A percentile compares a stretch with the other conserved stretches of the same genome.
Evolutionary conservation across 495 filamentous ascomycete genomes (phyloP).

Genomic region (Podospora pseudoanserina): DNA sequence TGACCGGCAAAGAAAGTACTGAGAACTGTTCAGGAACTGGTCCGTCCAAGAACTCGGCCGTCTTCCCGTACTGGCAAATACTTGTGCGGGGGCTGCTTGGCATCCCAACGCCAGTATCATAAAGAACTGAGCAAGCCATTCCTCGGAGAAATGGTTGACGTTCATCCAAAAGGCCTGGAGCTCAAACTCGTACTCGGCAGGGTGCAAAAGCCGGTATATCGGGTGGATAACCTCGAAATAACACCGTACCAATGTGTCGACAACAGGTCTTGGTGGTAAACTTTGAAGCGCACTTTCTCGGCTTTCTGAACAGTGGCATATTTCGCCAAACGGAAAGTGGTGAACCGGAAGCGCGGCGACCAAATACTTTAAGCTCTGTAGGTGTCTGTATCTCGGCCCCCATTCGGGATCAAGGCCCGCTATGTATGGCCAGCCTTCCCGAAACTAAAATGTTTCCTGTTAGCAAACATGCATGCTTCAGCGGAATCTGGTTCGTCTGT

Average conservation of each 20-base stretch:
- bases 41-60: constrained; percentile 24
- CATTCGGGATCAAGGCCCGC: constrained; percentile 23
- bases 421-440: constrained; percentile 26
- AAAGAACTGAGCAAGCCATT: constrained; percentile 28
- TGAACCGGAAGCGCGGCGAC: constrained; percentile 17
- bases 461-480: constrained; percentile 1
- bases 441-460: constrained; percentile 16
- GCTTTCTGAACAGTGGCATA: constrained; percentile 14
- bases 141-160: constrained; percentile 16
- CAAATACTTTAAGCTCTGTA: constrained; percentile 23
- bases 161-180: constrained; percentile 26
- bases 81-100: constrained; percentile 15
- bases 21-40: constrained; percentile 22
- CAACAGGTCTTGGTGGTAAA: constrained; percentile 23
- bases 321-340: constrained; percentile 28
- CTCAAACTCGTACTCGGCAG: constrained; percentile 22
- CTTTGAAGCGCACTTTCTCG: constrained; percentile 21
- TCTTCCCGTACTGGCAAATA: constrained; percentile 19
- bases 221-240: constrained; percentile 28
- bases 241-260: constrained; percentile 23
- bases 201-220: constrained; percentile 27
- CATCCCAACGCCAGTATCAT: constrained; percentile 30
- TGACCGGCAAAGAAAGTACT: constrained; percentile 25
- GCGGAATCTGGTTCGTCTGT: background rate
- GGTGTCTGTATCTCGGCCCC: constrained; percentile 21